Conservation (phyloP, 2,329 filamentous ascomycete genomes). For the Fusarium nelsonii region DNA sequence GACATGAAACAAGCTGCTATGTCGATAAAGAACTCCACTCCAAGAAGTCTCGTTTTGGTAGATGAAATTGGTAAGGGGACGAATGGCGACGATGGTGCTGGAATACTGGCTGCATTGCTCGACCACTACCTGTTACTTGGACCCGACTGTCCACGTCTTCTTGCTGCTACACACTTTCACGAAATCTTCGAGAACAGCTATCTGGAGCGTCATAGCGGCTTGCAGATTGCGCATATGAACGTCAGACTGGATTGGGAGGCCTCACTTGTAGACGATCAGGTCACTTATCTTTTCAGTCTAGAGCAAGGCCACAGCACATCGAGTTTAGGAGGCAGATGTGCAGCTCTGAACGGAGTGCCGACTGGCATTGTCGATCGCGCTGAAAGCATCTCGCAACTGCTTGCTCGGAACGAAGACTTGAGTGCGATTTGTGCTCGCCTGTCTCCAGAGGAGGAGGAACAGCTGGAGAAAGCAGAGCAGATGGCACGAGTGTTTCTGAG, state of each 20-base stretch:
- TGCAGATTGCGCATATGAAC: constrained; percentile 79
- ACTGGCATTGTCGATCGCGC: constrained; percentile 78
- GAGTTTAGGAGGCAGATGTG: constrained; percentile 89
- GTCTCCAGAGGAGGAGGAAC: constrained; percentile 70
- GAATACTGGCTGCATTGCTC: constrained; percentile 69
- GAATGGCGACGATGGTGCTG: constrained; percentile 68
- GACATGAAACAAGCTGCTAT: constrained; percentile 90
- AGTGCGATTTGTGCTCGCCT: constrained; percentile 77
- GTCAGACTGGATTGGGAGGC: constrained; percentile 70
- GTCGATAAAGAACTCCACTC: constrained; percentile 79
- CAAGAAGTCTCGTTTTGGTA: constrained; percentile 84
- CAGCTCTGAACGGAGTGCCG: constrained; percentile 87
- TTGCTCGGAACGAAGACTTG: constrained; percentile 80
- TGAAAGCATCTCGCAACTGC: constrained; percentile 76
- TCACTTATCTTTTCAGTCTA: constrained; percentile 82
- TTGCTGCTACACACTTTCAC: constrained; percentile 73
- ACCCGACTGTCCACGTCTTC: constrained; percentile 64
- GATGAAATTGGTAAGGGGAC: constrained; percentile 88
- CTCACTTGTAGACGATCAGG: constrained; percentile 67
- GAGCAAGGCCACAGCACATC: constrained; percentile 75
- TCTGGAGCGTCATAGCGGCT: constrained; percentile 61
- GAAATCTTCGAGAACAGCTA: constrained; percentile 78
- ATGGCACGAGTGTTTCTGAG: constrained; percentile 69
- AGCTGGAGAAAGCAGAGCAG: constrained; percentile 75
- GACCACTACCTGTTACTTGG: constrained; percentile 66